These are phyloP conservation scores for Hypomyces perniciosus DNA, from an alignment of 2,329 filamentous ascomycete species.

Conservation along the genomic window DNA sequence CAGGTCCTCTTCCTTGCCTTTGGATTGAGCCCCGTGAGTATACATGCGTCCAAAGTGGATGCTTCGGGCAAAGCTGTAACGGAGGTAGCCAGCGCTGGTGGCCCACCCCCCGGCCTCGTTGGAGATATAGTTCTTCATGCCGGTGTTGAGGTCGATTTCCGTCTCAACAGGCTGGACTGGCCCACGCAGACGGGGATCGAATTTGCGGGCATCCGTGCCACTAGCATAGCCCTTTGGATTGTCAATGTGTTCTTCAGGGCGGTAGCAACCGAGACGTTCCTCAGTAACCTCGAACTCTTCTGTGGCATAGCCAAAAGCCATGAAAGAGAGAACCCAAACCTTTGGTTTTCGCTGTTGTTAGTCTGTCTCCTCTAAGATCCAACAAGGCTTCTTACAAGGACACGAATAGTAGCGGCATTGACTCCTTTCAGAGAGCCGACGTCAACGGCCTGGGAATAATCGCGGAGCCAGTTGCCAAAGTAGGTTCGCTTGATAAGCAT, in stretches of 20 bases:
- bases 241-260: conserved; percentile 68
- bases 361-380: background rate
- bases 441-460: conserved; percentile 80
- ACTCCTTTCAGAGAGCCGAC: conserved; percentile 74
- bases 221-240: conserved; percentile 85
- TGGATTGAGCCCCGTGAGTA: conserved; percentile 54
- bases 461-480: conserved; percentile 82
- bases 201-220: conserved; percentile 74
- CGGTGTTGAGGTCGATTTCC: conserved; percentile 67
- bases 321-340: conserved; percentile 75
- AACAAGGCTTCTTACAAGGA: conserved; percentile 45
- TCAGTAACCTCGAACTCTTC: conserved; percentile 79
- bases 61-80: conserved; percentile 65
- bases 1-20: conserved; percentile 68
- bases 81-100: conserved; percentile 80
- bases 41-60: conserved; percentile 76
- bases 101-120: conserved; percentile 85
- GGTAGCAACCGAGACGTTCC: conserved; percentile 72
- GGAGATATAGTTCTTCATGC: conserved; percentile 99
- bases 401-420: conserved; percentile 70
- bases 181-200: conserved; percentile 73
- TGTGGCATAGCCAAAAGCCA: conserved; percentile 80
- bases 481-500: conserved; percentile 73
- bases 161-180: conserved; percentile 68
- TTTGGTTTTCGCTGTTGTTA: conserved; percentile 19